Conservation (phyloP, 257 asterid species). For the Marsdenia floribunda region DNA sequence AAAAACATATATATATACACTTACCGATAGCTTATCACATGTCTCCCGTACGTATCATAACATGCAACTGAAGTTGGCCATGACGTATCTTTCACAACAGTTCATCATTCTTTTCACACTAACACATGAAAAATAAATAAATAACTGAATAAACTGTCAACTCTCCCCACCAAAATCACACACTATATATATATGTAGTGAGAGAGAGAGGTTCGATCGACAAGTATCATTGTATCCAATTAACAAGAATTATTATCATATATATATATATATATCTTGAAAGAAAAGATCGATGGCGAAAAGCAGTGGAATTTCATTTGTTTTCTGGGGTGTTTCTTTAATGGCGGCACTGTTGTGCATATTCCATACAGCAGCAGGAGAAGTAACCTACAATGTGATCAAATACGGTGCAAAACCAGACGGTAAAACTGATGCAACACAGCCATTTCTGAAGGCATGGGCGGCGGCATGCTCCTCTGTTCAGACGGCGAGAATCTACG, state of each 20-base stretch:
- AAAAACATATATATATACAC: neutral
- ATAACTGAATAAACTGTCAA: neutral
- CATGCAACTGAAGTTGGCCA: constrained; percentile 4
- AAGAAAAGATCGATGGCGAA: neutral
- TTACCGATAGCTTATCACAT: neutral
- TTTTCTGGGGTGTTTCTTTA: neutral
- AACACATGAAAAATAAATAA: neutral
- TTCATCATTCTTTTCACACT: neutral
- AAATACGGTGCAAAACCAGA: constrained; percentile 56
- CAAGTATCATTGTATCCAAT: no score
- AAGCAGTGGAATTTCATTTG: neutral
- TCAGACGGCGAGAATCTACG: constrained; percentile 41
- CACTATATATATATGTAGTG: neutral
- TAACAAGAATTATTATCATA: no score
- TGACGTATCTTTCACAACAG: neutral
- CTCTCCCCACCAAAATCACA: neutral
- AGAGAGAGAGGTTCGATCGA: no score
- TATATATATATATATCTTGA: no score
- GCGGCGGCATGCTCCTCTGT: constrained; percentile 53
- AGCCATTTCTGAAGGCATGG: constrained; percentile 61
- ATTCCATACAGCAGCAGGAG: neutral
- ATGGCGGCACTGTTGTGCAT: neutral
- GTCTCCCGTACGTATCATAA: constrained; percentile 9
- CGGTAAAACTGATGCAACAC: constrained; percentile 57
- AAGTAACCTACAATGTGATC: constrained; percentile 29